Percentiles rank a stretch among this genome's conserved stretches.
Evolutionary conservation across 176 grass and related monocot species (phyloP).

Genomic region (Metroxylon sagu): DNA sequence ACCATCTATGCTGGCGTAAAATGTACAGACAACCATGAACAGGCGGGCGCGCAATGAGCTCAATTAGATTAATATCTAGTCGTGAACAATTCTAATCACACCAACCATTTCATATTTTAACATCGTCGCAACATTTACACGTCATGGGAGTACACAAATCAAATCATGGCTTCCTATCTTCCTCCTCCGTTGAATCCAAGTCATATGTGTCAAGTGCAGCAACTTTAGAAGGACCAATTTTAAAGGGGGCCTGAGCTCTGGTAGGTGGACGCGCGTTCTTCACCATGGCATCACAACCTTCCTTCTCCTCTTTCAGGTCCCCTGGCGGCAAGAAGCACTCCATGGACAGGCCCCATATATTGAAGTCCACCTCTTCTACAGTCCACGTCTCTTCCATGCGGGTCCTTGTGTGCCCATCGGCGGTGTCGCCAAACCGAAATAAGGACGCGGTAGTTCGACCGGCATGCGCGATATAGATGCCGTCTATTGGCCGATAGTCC

Average conservation of each 20-base stretch:
- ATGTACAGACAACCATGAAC: no score
- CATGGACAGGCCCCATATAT: constrained; percentile 13
- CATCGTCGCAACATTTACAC: no score
- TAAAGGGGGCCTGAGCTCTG: not conserved
- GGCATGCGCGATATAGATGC: constrained; percentile 22
- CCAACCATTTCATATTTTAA: no score
- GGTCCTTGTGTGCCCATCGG: constrained; percentile 5
- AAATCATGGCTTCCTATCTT: no score
- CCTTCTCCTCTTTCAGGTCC: constrained; percentile 13
- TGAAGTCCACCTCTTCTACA: constrained; percentile 26
- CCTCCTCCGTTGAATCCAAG: no score
- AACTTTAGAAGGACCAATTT: no score
- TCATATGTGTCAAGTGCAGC: no score
- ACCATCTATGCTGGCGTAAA: no score
- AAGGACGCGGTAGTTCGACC: constrained; percentile 17
- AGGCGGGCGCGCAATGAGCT: no score
- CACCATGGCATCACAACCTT: not conserved
- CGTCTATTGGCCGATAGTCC: constrained; percentile 12
- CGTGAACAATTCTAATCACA: no score
- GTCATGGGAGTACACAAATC: no score
- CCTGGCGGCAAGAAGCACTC: constrained; percentile 20
- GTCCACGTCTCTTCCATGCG: constrained; percentile 27
- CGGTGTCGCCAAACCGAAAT: constrained; percentile 12
- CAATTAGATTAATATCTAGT: no score
- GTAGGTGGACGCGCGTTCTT: not conserved